These are phyloP conservation scores for Gloeopeniophorella convolvens DNA, from an alignment of 768 basidiomycete genomes.

Conservation along the genomic window DNA sequence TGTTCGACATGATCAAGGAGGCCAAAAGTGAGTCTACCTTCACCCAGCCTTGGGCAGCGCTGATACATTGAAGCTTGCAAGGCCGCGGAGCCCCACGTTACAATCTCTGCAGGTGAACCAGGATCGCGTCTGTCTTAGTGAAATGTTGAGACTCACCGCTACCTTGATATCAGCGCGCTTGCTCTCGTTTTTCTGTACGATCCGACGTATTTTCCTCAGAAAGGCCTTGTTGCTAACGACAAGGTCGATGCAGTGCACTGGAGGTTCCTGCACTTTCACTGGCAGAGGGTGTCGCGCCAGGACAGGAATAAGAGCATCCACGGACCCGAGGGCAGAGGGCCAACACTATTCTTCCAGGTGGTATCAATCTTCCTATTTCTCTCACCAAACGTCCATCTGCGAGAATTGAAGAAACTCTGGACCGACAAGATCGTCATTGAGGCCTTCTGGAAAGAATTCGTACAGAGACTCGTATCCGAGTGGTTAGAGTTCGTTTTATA, in stretches of 20 bases:
- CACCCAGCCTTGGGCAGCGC: not conserved
- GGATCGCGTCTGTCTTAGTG: not conserved
- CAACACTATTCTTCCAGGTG: not conserved
- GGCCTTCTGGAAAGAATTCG: constrained; percentile 1
- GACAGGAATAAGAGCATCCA: constrained; percentile 7
- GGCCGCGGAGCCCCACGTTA: not conserved
- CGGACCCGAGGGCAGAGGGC: not conserved
- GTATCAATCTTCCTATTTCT: constrained; percentile 7
- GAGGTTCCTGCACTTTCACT: constrained; percentile 9
- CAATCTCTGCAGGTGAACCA: constrained; percentile 7
- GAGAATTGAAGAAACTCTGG: constrained; percentile 9
- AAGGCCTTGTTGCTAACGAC: too few species aligned
- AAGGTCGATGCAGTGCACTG: too few species aligned
- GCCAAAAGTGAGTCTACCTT: not conserved
- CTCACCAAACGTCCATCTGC: constrained; percentile 10
- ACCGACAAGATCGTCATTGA: constrained; percentile 3
- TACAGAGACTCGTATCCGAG: constrained; percentile 10
- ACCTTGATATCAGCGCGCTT: constrained; percentile 3
- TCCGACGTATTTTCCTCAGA: not conserved
- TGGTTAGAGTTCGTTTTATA: constrained; percentile 15
- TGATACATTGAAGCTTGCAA: not conserved
- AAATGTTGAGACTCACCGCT: not conserved
- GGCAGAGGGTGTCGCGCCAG: constrained; percentile 7
- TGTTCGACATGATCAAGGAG: constrained; percentile 3
- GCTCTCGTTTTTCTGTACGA: constrained; percentile 4